Conservation (phyloP, 805 yeast genomes). For the Blastobotrys peoriensis region DNA sequence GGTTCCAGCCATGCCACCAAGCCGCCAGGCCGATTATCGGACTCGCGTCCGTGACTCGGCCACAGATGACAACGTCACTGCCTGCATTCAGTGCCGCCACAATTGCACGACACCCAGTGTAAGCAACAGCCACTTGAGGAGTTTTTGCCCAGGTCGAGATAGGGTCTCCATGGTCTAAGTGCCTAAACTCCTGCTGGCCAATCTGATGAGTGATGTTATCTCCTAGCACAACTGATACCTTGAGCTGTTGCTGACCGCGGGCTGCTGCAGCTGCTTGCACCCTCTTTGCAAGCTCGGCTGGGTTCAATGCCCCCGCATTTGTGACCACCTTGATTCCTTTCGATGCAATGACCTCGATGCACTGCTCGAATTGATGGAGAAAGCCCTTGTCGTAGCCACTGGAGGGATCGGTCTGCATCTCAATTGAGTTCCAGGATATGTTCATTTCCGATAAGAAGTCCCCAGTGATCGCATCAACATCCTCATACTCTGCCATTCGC, state of each 20-base stretch:
- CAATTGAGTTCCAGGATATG: constrained; percentile 1
- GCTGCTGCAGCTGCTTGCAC: constrained; percentile 7
- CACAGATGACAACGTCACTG: constrained; percentile 22
- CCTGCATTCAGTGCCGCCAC: constrained; percentile 18
- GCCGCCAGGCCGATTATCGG: constrained; percentile 20
- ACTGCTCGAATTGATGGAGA: too few relatives aligned
- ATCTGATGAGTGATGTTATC: constrained; percentile 17
- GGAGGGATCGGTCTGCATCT: constrained; percentile 1
- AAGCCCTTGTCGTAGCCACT: too few relatives aligned
- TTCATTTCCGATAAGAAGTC: constrained; percentile 17
- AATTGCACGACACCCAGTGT: constrained; percentile 21
- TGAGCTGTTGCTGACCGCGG: constrained; percentile 9
- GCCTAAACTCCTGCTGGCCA: too few relatives aligned
- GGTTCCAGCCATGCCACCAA: constrained; percentile 22
- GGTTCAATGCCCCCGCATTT: constrained; percentile 23
- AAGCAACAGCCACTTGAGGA: too few relatives aligned
- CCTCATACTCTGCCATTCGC: constrained; percentile 3
- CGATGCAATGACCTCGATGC: constrained; percentile 3
- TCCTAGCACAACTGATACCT: constrained; percentile 20
- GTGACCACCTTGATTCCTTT: constrained; percentile 18
- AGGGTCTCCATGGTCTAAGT: constrained; percentile 8
- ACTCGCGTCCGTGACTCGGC: constrained; percentile 22
- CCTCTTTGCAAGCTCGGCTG: constrained; percentile 17
- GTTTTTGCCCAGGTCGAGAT: too few relatives aligned
- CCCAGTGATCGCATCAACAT: constrained; percentile 17